Conservation (phyloP, 768 basidiomycete species). For the Mycena sanguinolenta region DNA sequence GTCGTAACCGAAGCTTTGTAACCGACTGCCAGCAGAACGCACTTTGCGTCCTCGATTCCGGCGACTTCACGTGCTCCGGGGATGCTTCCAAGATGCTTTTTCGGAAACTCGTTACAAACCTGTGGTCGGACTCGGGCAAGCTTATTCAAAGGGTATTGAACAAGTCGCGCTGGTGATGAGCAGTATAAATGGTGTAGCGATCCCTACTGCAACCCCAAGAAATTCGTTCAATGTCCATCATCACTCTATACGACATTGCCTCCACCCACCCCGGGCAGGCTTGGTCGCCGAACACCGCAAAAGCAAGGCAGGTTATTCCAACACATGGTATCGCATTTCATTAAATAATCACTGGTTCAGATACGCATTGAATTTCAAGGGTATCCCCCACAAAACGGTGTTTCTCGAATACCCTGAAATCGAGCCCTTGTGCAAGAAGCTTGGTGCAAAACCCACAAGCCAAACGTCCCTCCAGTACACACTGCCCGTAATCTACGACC, state of each 20-base stretch:
- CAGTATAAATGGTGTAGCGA: not conserved
- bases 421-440: conserved; percentile 46
- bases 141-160: not conserved
- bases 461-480: conserved; percentile 56
- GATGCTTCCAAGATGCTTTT: not conserved
- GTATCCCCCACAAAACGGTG: conserved; percentile 57
- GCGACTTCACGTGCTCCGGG: too few relatives aligned
- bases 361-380: conserved; percentile 53
- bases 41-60: not conserved
- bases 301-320: conserved; percentile 44
- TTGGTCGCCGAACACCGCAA: conserved; percentile 52
- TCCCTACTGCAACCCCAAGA: not conserved
- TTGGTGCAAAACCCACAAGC: conserved; percentile 53
- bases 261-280: conserved; percentile 42
- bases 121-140: not conserved
- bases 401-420: conserved; percentile 70
- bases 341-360: conserved; percentile 35
- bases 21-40: not conserved
- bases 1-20: not conserved
- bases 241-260: conserved; percentile 57
- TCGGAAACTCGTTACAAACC: not conserved
- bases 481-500: conserved; percentile 65
- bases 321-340: not conserved
- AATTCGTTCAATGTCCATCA: conserved; percentile 34
- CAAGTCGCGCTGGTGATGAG: not conserved